Evolutionary conservation across 2,329 filamentous ascomycete genomes (phyloP).

Genomic region (Camptophora hylomeconis): DNA sequence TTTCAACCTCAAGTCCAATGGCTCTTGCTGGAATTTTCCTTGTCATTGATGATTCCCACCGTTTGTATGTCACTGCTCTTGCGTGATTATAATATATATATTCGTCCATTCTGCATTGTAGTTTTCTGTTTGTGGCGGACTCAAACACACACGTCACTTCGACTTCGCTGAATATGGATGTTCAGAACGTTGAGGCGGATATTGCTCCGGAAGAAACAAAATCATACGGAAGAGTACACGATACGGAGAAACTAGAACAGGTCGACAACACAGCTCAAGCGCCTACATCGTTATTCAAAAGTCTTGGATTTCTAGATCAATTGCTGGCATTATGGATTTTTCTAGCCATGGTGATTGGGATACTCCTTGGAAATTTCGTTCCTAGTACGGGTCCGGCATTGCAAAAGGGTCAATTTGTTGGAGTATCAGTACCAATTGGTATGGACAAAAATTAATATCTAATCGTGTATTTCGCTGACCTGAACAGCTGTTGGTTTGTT

Average conservation of each 20-base stretch:
- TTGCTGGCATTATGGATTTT: conserved; percentile 62
- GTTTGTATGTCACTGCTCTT: too few relatives aligned
- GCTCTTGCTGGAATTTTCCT: too few relatives aligned
- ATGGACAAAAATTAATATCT: conserved; percentile 19
- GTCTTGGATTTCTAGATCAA: conserved; percentile 48
- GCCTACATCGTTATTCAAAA: conserved; percentile 25
- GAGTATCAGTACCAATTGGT: conserved; percentile 56
- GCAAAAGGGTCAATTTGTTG: conserved; percentile 59
- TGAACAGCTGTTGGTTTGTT: conserved; percentile 58
- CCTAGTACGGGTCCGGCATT: conserved; percentile 47
- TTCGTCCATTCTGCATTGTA: too few relatives aligned
- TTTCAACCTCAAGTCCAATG: too few relatives aligned
- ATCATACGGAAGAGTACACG: background rate
- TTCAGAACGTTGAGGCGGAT: too few relatives aligned
- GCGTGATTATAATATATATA: too few relatives aligned
- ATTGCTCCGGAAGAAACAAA: too few relatives aligned
- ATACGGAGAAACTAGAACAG: conserved; percentile 6
- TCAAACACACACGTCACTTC: too few relatives aligned
- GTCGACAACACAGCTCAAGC: background rate
- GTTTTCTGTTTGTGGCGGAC: too few relatives aligned
- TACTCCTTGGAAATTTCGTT: conserved; percentile 65
- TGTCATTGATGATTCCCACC: too few relatives aligned
- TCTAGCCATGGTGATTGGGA: conserved; percentile 62
- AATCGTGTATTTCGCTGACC: conserved; percentile 15
- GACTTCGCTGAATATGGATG: too few relatives aligned